These are phyloP conservation scores for Phaseolus lunatus DNA, from an alignment of 306 rosid genomes.

Conservation along the genomic window DNA sequence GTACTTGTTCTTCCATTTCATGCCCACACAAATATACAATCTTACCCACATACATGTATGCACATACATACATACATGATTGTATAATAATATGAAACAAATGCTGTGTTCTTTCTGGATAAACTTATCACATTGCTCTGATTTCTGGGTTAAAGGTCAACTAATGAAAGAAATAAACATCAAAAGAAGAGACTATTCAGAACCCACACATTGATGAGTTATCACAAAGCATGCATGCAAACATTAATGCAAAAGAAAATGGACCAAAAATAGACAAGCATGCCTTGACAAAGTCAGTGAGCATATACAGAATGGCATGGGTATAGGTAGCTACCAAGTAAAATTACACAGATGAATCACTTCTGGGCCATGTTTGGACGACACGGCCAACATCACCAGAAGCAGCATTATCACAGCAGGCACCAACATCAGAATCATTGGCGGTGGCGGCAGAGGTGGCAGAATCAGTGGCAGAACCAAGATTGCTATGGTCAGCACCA, in stretches of 20 bases:
- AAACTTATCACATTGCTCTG: slow-evolving; percentile 34
- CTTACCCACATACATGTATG: background rate
- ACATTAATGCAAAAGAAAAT: background rate
- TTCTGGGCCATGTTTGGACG: slow-evolving; percentile 34
- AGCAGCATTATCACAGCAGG: slow-evolving; percentile 49
- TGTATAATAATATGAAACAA: background rate
- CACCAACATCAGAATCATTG: slow-evolving; percentile 43
- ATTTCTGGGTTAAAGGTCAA: slow-evolving; percentile 27
- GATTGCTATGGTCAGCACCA: slow-evolving; percentile 18
- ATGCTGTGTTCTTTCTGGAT: background rate
- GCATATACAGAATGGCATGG: background rate
- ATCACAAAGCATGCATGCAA: slow-evolving; percentile 31
- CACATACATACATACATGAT: background rate
- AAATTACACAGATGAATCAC: background rate
- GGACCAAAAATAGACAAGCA: background rate
- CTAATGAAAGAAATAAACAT: slow-evolving; percentile 1
- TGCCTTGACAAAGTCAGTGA: background rate
- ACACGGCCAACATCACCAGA: slow-evolving; percentile 43
- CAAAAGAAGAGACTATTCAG: background rate
- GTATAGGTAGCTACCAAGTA: background rate
- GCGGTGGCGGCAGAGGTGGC: slow-evolving; percentile 57
- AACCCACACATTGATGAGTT: slow-evolving; percentile 5
- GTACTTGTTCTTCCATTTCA: background rate
- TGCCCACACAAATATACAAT: background rate
- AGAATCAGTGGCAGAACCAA: slow-evolving; percentile 49